Percentiles rank a stretch among this genome's conserved stretches.
phyloP scores from a whole-genome alignment of 2,329 filamentous ascomycete species.

The Fusarium zealandicum region DNA sequence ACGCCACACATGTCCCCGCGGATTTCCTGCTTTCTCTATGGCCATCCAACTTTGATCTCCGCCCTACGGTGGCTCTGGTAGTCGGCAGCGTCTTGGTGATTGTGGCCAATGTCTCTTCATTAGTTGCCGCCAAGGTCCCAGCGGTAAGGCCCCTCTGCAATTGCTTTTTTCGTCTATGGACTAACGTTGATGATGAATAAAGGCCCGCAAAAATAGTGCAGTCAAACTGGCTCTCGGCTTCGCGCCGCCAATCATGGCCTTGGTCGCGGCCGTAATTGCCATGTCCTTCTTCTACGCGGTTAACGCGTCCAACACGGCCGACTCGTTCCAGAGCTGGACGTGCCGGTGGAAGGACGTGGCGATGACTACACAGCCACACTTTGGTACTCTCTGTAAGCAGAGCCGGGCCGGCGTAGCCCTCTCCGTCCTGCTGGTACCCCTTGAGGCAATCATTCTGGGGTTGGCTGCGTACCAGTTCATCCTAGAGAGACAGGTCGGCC shows the following conservation, averaged over 20 bases:
- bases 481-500: slow-evolving; percentile 51
- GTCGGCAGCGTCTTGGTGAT: slow-evolving; percentile 59
- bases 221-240: slow-evolving; percentile 36
- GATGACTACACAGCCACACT: slow-evolving; percentile 62
- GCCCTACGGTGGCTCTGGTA: slow-evolving; percentile 63
- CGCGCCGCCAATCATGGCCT: slow-evolving; percentile 40
- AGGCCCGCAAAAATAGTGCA: slow-evolving; percentile 34
- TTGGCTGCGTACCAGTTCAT: slow-evolving; percentile 55
- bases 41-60: slow-evolving; percentile 64
- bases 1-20: slow-evolving; percentile 57
- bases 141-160: slow-evolving; percentile 54
- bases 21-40: slow-evolving; percentile 63
- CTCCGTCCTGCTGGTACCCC: slow-evolving; percentile 62
- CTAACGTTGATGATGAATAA: slow-evolving; percentile 21
- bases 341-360: slow-evolving; percentile 65
- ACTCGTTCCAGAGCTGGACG: slow-evolving; percentile 68
- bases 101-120: slow-evolving; percentile 55
- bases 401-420: slow-evolving; percentile 62
- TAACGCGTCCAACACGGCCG: slow-evolving; percentile 58
- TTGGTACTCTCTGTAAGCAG: slow-evolving; percentile 63
- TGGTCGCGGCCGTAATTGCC: slow-evolving; percentile 56
- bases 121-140: slow-evolving; percentile 57
- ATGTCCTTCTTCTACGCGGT: slow-evolving; percentile 65
- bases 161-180: slow-evolving; percentile 14
- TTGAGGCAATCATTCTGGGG: slow-evolving; percentile 59